Conservation (phyloP, 1,139 yeast genomes). For the Taphrina communis region DNA sequence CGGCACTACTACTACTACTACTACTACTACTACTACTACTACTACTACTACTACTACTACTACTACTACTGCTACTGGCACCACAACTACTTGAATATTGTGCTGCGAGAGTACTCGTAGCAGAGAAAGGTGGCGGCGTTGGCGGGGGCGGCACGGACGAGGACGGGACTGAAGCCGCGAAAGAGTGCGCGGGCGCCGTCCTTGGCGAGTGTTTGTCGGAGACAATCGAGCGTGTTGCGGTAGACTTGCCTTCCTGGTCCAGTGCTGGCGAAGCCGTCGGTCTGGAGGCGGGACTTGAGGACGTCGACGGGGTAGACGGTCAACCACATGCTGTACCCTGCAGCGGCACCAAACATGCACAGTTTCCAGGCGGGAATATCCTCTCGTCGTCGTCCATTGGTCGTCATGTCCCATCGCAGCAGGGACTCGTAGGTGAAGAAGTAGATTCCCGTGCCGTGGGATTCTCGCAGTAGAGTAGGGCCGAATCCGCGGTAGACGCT, state of each 20-base stretch:
- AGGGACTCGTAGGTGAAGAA: conserved; percentile 72
- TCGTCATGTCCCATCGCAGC: conserved; percentile 56
- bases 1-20: too few relatives aligned
- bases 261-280: conserved; percentile 61
- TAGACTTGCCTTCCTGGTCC: conserved; percentile 53
- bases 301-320: conserved; percentile 72
- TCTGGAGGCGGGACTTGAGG: conserved; percentile 70
- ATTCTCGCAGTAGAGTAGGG: conserved; percentile 85
- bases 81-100: conserved; percentile 20
- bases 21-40: too few relatives aligned
- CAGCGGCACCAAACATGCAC: conserved; percentile 67
- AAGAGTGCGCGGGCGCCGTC: conserved; percentile 68
- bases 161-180: conserved; percentile 73
- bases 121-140: conserved; percentile 95
- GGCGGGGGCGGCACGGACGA: conserved; percentile 89
- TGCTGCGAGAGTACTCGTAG: conserved; percentile 63
- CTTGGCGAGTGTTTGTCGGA: conserved; percentile 55
- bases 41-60: too few relatives aligned
- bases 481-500: conserved; percentile 87
- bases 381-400: conserved; percentile 55
- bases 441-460: conserved; percentile 84
- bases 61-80: too few relatives aligned
- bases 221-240: conserved; percentile 59
- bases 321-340: conserved; percentile 76
- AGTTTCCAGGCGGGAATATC: conserved; percentile 68